Conservation (phyloP, 2,329 filamentous ascomycete species). For the Coniochaeta prunicola region DNA sequence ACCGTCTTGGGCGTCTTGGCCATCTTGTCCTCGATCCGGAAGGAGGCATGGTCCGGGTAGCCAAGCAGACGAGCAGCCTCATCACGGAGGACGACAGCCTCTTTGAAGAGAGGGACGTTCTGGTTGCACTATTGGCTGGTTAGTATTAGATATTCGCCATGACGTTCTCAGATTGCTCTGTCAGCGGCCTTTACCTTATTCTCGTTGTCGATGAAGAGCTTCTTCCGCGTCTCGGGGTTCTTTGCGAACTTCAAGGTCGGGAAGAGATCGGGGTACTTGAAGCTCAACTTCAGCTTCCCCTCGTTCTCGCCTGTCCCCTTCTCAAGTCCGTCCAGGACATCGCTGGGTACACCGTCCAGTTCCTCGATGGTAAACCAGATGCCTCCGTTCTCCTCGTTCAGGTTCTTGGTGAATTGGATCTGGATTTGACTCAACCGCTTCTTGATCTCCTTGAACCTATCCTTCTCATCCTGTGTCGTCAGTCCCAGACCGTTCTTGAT, state of each 20-base stretch:
- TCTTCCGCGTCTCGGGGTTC: conserved; percentile 60
- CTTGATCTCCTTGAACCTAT: conserved; percentile 82
- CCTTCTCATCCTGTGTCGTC: conserved; percentile 60
- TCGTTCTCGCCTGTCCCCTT: conserved; percentile 67
- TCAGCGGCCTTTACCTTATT: conserved; percentile 52
- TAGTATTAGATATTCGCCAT: conserved; percentile 7
- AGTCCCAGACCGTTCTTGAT: conserved; percentile 70
- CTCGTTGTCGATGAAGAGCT: conserved; percentile 67
- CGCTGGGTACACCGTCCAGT: conserved; percentile 66
- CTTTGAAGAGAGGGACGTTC: conserved; percentile 67
- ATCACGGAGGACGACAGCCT: conserved; percentile 67
- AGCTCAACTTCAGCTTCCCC: conserved; percentile 64
- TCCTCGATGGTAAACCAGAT: conserved; percentile 71
- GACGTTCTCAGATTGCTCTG: neutral
- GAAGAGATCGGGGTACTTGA: conserved; percentile 80
- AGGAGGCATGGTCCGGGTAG: conserved; percentile 69
- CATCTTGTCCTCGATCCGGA: conserved; percentile 79
- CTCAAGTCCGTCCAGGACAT: conserved; percentile 59
- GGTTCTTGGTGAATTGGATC: conserved; percentile 70
- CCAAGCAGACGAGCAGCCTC: conserved; percentile 71
- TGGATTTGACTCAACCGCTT: conserved; percentile 67
- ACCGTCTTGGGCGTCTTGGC: conserved; percentile 69
- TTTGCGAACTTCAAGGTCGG: conserved; percentile 71
- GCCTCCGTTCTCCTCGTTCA: conserved; percentile 77
- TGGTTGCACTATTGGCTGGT: conserved; percentile 44